phyloP scores from a whole-genome alignment of 768 basidiomycete genomes.

The Jaapia argillacea region DNA sequence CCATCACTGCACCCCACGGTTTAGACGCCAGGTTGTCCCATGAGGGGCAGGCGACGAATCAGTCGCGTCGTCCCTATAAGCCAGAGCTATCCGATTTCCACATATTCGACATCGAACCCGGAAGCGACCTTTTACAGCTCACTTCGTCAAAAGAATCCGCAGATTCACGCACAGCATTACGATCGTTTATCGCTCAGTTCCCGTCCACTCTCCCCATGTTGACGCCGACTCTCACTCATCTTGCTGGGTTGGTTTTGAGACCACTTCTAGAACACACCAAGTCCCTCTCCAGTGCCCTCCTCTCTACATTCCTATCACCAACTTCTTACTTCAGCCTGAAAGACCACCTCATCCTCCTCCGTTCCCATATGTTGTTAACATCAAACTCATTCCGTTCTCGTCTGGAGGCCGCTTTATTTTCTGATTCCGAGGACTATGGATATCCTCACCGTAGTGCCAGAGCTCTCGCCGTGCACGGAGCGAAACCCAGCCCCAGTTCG shows the following conservation, averaged over 20 bases:
- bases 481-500: slow-evolving; percentile 10
- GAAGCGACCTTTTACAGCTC: slow-evolving; percentile 20
- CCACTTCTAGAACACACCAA: slow-evolving; percentile 55
- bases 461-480: neutral
- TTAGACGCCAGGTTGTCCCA: neutral
- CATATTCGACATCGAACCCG: slow-evolving; percentile 60
- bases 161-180: slow-evolving; percentile 21
- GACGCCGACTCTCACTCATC: slow-evolving; percentile 51
- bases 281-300: slow-evolving; percentile 54
- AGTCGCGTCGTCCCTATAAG: neutral
- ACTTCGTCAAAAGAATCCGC: slow-evolving; percentile 15
- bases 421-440: slow-evolving; percentile 45
- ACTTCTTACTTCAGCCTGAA: slow-evolving; percentile 57
- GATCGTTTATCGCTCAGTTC: slow-evolving; percentile 44
- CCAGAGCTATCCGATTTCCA: slow-evolving; percentile 2
- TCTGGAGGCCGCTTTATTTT: slow-evolving; percentile 66
- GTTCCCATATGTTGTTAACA: slow-evolving; percentile 68
- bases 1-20: neutral
- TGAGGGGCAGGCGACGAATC: slow-evolving; percentile 5
- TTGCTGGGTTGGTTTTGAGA: slow-evolving; percentile 52
- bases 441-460: neutral
- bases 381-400: slow-evolving; percentile 65
- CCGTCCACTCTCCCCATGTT: slow-evolving; percentile 49
- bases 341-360: slow-evolving; percentile 56
- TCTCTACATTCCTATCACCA: slow-evolving; percentile 55